phyloP scores from a whole-genome alignment of 208 protist genomes.

The Acanthamoeba royreba region DNA sequence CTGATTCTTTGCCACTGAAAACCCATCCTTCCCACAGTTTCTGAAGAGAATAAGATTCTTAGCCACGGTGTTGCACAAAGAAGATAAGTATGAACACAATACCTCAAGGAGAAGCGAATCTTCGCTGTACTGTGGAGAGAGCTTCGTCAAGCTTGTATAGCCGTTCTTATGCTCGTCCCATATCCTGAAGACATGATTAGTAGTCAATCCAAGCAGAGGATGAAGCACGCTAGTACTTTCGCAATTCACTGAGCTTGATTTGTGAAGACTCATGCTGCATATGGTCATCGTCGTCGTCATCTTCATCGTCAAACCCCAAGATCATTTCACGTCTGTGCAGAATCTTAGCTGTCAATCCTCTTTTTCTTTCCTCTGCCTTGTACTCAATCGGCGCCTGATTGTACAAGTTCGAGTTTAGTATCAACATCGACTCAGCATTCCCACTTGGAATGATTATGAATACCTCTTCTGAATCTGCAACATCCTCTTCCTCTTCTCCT shows the following conservation, averaged over 20 bases:
- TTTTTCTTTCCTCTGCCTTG: background rate
- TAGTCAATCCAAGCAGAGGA: background rate
- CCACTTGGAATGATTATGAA: too few relatives aligned
- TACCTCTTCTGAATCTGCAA: background rate
- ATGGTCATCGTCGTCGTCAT: background rate
- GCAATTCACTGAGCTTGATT: background rate
- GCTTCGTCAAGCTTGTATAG: background rate
- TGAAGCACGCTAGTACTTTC: background rate
- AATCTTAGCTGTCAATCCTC: background rate
- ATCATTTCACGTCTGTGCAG: background rate
- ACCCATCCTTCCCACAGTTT: background rate
- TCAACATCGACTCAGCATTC: too few relatives aligned
- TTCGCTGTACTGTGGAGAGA: background rate
- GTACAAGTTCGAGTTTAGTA: too few relatives aligned
- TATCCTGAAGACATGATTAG: background rate
- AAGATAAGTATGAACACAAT: background rate
- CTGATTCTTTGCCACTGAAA: background rate
- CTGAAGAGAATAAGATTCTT: background rate
- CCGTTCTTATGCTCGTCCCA: background rate
- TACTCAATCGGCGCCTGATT: background rate
- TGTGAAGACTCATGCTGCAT: background rate
- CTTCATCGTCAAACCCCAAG: background rate
- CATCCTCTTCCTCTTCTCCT: background rate
- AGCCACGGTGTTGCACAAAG: background rate
- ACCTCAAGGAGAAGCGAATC: background rate